Base-by-base conservation (phyloP, 768 basidiomycete species). In the Tephrocybe sp. region DNA sequence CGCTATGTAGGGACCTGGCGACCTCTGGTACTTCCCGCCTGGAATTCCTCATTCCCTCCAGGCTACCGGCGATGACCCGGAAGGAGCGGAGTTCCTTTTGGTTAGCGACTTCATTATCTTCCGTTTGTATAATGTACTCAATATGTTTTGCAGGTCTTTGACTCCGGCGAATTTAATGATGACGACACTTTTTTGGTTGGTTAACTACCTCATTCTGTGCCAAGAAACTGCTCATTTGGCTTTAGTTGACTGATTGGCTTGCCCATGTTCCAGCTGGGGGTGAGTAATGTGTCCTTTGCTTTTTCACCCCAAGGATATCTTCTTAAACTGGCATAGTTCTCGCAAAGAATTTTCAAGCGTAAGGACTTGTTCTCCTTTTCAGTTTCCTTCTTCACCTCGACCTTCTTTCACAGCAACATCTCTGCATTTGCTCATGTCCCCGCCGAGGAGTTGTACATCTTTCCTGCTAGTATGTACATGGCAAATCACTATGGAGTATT, bases 21-120 rank as follows among this genome's bases (percentile, higher is more conserved):
- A 81, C 57, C 55, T 81, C 12, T 81, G 81, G 80, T 82, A 73
- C 65, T 80, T 81, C 68, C 80, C 79, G 12, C 71, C 81, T 8
- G 80, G 79, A 3, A 71, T 75, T 45, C 81, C 81, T 1, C 81
- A 83, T 59, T 77, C 76, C 12, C 66, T 83, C 10, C 80, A 82
- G 63, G 81, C 74, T 8, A 79, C 76, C 1, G 61, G 60, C 33
- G 74, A 76, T 48, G 64, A 71, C 44, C 67, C 71, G 6, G 70
- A 70, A 8, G 81, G 81, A 3, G 67, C 75, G 3, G 81, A 83
- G 56, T 82, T 83, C 59, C 57, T 82, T 30, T 62, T 83, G 58
- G 79, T 76, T 11, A 36, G 69, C 58, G n/a, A 18, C 8, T 23
- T 4, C 25, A 15, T 50, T 4, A 4, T 46, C 11, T 0, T 4